phyloP scores from a whole-genome alignment of 2,329 filamentous ascomycete species.

The Leptographium lundbergii region DNA sequence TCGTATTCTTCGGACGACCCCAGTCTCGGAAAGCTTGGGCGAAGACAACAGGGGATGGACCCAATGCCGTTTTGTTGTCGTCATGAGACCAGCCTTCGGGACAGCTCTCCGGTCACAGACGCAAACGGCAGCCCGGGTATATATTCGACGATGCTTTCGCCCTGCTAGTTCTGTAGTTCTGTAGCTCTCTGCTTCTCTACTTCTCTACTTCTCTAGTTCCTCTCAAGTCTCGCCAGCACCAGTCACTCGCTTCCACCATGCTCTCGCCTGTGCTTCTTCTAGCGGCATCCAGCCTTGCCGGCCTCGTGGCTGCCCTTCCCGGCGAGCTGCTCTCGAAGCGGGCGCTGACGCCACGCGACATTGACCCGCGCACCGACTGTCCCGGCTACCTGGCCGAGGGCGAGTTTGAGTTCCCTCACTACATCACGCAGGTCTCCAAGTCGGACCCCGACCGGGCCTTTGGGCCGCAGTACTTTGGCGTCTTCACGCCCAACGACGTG shows the following conservation, averaged over 20 bases:
- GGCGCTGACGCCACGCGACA: background rate
- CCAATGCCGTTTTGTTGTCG: too few relatives aligned
- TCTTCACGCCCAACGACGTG: conserved; percentile 22
- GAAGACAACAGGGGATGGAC: background rate
- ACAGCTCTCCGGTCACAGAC: too few relatives aligned
- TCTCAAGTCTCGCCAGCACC: background rate
- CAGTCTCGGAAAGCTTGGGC: background rate
- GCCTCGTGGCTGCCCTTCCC: background rate
- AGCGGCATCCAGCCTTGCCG: background rate
- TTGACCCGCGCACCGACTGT: background rate
- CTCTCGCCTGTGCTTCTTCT: background rate
- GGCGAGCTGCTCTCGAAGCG: conserved; percentile 1
- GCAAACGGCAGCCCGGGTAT: too few relatives aligned
- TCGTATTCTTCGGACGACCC: background rate
- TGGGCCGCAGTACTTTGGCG: conserved; percentile 25
- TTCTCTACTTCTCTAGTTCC: too few relatives aligned
- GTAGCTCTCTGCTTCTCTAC: too few relatives aligned
- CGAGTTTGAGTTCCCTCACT: conserved; percentile 19
- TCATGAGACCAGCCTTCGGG: too few relatives aligned
- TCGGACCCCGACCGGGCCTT: conserved; percentile 22
- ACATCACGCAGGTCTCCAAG: conserved; percentile 20
- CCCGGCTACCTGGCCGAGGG: conserved; percentile 6
- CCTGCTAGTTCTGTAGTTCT: too few relatives aligned
- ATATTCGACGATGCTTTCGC: too few relatives aligned
- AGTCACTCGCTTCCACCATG: background rate